Evolutionary conservation across 352 stramenopile genomes (phyloP).

Genomic region (Pythium oligandrum): DNA sequence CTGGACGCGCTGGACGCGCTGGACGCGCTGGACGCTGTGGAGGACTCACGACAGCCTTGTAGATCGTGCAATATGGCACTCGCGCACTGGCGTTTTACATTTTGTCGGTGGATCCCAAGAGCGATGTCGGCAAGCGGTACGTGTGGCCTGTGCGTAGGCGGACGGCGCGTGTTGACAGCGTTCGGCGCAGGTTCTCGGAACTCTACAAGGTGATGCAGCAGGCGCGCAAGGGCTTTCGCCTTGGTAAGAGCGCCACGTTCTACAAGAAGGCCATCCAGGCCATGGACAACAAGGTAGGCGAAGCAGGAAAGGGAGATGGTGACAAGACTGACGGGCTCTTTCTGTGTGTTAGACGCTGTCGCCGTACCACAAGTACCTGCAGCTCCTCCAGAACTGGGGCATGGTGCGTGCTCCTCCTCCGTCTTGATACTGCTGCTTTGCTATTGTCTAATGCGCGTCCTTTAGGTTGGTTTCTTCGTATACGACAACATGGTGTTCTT

Average conservation of each 20-base stretch:
- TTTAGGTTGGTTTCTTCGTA: conserved; percentile 73
- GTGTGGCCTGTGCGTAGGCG: background rate
- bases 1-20: conserved; percentile 4
- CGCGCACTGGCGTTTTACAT: conserved; percentile 77
- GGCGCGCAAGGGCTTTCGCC: conserved; percentile 79
- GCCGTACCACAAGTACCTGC: conserved; percentile 49
- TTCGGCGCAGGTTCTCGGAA: conserved; percentile 31
- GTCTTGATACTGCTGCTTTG: conserved; percentile 1
- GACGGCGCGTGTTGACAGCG: no score
- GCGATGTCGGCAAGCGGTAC: conserved; percentile 61
- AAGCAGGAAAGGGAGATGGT: background rate
- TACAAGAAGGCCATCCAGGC: conserved; percentile 70
- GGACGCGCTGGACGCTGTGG: conserved; percentile 6
- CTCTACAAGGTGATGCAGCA: conserved; percentile 81
- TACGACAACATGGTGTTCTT: conserved; percentile 86
- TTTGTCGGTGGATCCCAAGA: conserved; percentile 76
- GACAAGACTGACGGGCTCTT: background rate
- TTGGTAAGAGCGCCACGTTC: conserved; percentile 81
- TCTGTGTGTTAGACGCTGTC: conserved; percentile 17
- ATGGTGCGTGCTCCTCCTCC: conserved; percentile 29
- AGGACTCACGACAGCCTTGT: background rate
- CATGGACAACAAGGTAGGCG: conserved; percentile 44
- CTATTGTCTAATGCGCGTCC: conserved; percentile 1
- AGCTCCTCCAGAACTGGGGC: conserved; percentile 74
- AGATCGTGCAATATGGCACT: conserved; percentile 82